phyloP scores from a whole-genome alignment of 164 flowering plant species.

The Magnolia sinica region DNA sequence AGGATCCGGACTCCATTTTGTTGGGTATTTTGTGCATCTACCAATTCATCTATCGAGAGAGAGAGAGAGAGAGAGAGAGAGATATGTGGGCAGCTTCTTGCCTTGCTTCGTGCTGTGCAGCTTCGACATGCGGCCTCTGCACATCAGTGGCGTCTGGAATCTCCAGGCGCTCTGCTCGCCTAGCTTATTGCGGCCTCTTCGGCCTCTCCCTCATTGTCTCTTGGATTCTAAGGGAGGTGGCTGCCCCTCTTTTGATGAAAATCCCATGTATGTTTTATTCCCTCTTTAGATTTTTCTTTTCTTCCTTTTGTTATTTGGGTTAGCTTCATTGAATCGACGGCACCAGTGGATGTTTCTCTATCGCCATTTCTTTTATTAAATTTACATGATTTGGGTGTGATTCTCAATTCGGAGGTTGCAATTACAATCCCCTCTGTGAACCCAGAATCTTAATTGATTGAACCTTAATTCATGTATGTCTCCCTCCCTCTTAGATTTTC shows the following conservation, averaged over 20 bases:
- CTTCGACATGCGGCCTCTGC: conserved; percentile 15
- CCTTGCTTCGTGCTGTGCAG: conserved; percentile 8
- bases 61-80: background rate
- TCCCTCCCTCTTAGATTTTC: no score
- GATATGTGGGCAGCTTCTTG: conserved; percentile 7
- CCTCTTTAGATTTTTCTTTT: background rate
- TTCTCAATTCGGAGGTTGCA: background rate
- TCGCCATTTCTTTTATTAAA: background rate
- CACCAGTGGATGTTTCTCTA: background rate
- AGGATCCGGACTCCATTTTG: background rate
- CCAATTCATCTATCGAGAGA: background rate
- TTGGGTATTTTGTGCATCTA: background rate
- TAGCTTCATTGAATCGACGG: background rate
- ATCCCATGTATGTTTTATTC: conserved; percentile 9
- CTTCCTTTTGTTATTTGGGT: background rate
- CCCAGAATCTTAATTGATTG: no score
- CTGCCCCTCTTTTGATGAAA: conserved; percentile 9
- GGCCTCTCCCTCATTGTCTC: conserved; percentile 13
- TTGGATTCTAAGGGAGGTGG: conserved; percentile 12
- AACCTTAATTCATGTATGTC: no score
- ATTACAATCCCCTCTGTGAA: background rate
- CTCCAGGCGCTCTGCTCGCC: conserved; percentile 8
- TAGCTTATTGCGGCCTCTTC: conserved; percentile 18
- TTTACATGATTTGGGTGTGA: background rate
- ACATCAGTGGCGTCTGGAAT: conserved; percentile 12